Base-by-base conservation (phyloP, 73 alveolate species). In the Halteria grandinella region DNA sequence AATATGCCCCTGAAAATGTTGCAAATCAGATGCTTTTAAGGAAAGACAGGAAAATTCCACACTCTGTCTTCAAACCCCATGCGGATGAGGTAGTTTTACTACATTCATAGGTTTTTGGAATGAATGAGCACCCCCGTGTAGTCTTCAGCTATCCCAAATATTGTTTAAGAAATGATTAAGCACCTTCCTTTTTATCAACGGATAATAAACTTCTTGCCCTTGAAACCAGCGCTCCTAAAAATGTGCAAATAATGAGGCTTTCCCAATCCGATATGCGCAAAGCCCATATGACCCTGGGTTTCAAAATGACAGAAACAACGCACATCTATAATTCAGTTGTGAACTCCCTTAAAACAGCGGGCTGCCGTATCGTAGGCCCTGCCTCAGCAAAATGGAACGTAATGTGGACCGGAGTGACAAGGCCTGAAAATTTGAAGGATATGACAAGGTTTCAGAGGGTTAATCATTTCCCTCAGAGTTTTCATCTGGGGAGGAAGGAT, bases 381-480 rank as follows among this genome's bases (percentile, higher is more conserved):
- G 29, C 10, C 37, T 29, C 51, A 18, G 24, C 36, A 6, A 70
- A 53, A 44, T 89, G 87, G 93, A 86, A 85, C 62, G 71, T 90
- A 6, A 69, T 71, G 17, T 89, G 93, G 93, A 69, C 90, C 15
- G 96, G 93, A 1, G 69, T 84, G 25, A 78, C 89, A 0, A 77
- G 87, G 33, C 80, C 77, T 28, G 89, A 79, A 12, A 2, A 59
- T 0, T 44, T 79, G 23, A 70, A 51, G 52, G 74, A 41, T 12
- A 29, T 36, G 49, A 40, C 44, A 5, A 44, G 50, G 10, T 49
- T 32, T 28, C 63, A 80, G 62, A 80, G 55, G 41, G 48, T 69
- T 25, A 91, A 88, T 60, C 97, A 91, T 54, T 91, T 91, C 75
- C 97, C 97, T 21, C 83, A 83, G 15, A 91, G 95, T 69, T 83